A percentile compares a stretch with the other conserved stretches of the same genome.
These are phyloP conservation scores for Halophytophthora batemanensis DNA, from an alignment of 352 stramenopile genomes.

Conservation along the genomic window DNA sequence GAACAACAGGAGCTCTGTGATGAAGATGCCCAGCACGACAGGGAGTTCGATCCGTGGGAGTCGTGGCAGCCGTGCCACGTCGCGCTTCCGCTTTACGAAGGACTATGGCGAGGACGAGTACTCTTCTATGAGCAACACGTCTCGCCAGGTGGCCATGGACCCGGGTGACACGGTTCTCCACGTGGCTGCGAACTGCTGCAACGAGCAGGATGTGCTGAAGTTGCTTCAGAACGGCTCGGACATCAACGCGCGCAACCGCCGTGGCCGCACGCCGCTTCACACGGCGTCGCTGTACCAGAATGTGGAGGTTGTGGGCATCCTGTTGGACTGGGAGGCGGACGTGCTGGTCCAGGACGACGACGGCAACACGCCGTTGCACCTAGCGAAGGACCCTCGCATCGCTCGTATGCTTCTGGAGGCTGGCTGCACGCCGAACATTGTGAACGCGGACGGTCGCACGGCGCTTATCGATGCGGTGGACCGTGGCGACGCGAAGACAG, in stretches of 20 bases:
- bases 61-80: constrained; percentile 38
- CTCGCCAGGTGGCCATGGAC: constrained; percentile 80
- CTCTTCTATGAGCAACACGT: constrained; percentile 40
- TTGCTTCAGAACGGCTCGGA: constrained; percentile 85
- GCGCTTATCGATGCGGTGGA: constrained; percentile 80
- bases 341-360: constrained; percentile 76
- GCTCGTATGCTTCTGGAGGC: constrained; percentile 78
- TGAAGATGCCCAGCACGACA: constrained; percentile 17
- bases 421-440: constrained; percentile 80
- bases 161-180: constrained; percentile 85
- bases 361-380: constrained; percentile 81
- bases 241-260: constrained; percentile 80
- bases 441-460: constrained; percentile 77
- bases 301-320: constrained; percentile 74
- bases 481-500: constrained; percentile 62
- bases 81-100: constrained; percentile 81
- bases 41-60: constrained; percentile 13
- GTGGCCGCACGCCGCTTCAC: constrained; percentile 75
- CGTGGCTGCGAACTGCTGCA: constrained; percentile 83
- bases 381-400: constrained; percentile 77
- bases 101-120: constrained; percentile 62
- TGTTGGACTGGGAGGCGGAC: constrained; percentile 81
- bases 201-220: constrained; percentile 82
- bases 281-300: constrained; percentile 82
- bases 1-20: constrained; percentile 27